Conservation (phyloP, 176 grass and related monocot genomes). For the sorghum (Sorghum bicolor) region DNA sequence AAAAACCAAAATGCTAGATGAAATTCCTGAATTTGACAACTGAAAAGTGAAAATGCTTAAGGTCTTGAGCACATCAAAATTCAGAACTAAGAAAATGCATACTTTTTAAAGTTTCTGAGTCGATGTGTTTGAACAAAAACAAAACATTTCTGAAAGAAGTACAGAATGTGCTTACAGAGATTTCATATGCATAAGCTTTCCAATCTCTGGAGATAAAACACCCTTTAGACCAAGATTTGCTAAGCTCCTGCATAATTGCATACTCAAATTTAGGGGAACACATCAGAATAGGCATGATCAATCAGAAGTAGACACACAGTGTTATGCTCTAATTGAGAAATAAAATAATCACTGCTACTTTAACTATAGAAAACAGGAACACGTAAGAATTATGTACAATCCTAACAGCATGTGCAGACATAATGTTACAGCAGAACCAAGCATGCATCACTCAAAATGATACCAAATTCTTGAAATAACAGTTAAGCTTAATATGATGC, state of each 20-base stretch:
- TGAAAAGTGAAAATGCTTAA: not conserved
- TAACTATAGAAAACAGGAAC: not conserved
- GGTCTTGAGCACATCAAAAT: not conserved
- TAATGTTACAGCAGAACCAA: not conserved
- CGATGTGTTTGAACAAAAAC: not conserved
- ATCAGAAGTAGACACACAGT: not conserved
- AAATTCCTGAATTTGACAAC: not conserved
- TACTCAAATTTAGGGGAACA: not conserved
- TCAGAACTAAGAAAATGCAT: not conserved
- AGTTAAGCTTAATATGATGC: not conserved
- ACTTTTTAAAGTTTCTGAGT: not conserved
- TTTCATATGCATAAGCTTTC: constrained; percentile 28
- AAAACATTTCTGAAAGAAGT: not conserved
- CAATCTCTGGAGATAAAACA: constrained; percentile 36
- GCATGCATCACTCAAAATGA: not conserved
- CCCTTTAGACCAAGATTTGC: constrained; percentile 63
- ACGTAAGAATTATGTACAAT: not conserved
- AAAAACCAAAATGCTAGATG: not conserved
- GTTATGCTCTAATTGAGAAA: not conserved
- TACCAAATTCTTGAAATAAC: not conserved
- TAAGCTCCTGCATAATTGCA: constrained; percentile 46
- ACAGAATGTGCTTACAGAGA: constrained; percentile 47
- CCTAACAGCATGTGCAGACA: not conserved
- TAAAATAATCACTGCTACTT: not conserved
- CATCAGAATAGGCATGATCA: not conserved